These are phyloP conservation scores for Pseudocercospora pini-densiflorae DNA, from an alignment of 2,329 filamentous ascomycete species.

Conservation along the genomic window DNA sequence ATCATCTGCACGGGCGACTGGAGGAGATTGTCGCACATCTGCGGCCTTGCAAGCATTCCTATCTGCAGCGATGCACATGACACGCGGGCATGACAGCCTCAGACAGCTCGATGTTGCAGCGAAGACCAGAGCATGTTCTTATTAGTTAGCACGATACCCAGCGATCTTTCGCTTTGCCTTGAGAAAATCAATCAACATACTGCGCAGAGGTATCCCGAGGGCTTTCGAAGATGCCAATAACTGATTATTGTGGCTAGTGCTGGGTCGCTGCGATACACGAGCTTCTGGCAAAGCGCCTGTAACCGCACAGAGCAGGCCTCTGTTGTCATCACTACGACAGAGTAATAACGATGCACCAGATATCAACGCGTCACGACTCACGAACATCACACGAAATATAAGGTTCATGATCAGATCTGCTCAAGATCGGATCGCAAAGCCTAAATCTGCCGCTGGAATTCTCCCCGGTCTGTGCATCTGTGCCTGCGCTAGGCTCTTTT, in stretches of 20 bases:
- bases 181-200: background rate
- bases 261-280: background rate
- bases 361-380: conserved; percentile 16
- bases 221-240: background rate
- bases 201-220: background rate
- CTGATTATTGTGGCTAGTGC: background rate
- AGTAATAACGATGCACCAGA: background rate
- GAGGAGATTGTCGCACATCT: background rate
- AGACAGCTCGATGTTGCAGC: background rate
- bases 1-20: background rate
- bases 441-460: conserved; percentile 7
- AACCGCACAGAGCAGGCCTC: background rate
- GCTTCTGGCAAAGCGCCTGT: background rate
- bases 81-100: background rate
- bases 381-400: conserved; percentile 17
- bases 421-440: conserved; percentile 21
- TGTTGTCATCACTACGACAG: conserved; percentile 17
- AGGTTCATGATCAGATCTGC: conserved; percentile 23
- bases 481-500: conserved; percentile 30
- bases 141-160: conserved; percentile 24
- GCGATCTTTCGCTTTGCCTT: conserved; percentile 4
- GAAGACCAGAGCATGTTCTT: background rate
- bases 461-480: conserved; percentile 20
- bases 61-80: background rate
- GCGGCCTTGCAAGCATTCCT: background rate